These are phyloP conservation scores for Scedosporium aurantiacum DNA, from an alignment of 2,329 filamentous ascomycete genomes.

Conservation along the genomic window DNA sequence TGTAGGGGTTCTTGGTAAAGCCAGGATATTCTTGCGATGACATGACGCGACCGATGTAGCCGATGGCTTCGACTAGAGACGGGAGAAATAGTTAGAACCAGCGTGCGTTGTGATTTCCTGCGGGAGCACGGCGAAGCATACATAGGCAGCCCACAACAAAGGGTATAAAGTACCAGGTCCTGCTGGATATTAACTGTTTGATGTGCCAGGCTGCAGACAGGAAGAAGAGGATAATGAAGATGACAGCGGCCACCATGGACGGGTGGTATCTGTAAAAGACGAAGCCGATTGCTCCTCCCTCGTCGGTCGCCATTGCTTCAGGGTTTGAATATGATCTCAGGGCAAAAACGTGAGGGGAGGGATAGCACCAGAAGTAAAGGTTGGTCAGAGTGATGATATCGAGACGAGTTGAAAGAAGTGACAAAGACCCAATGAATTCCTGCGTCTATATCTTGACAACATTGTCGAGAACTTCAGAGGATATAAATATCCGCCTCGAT, in stretches of 20 bases:
- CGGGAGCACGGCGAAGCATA: slow-evolving; percentile 17
- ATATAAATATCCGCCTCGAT: too few relatives aligned
- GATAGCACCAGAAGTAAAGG: too few relatives aligned
- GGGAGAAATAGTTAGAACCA: neutral
- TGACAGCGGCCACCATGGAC: slow-evolving; percentile 28
- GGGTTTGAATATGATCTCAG: too few relatives aligned
- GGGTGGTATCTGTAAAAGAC: slow-evolving; percentile 36
- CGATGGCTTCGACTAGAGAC: slow-evolving; percentile 32
- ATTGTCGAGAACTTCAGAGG: too few relatives aligned
- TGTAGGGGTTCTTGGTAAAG: slow-evolving; percentile 25
- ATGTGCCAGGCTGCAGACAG: slow-evolving; percentile 27
- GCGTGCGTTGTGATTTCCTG: neutral
- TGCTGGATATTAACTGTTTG: slow-evolving; percentile 25
- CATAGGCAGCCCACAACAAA: slow-evolving; percentile 41
- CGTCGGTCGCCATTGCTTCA: neutral
- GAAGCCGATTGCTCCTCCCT: neutral
- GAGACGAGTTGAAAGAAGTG: too few relatives aligned
- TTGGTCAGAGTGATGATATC: too few relatives aligned
- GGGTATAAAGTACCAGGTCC: slow-evolving; percentile 42
- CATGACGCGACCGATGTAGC: slow-evolving; percentile 38
- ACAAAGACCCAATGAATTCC: too few relatives aligned
- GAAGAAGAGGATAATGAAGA: slow-evolving; percentile 30
- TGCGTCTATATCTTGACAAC: too few relatives aligned
- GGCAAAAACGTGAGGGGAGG: too few relatives aligned
- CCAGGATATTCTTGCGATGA: slow-evolving; percentile 30